Percentiles rank a stretch among this genome's conserved stretches.
phyloP scores from a whole-genome alignment of 805 yeast genomes.

The Nakazawaea pomicola region DNA sequence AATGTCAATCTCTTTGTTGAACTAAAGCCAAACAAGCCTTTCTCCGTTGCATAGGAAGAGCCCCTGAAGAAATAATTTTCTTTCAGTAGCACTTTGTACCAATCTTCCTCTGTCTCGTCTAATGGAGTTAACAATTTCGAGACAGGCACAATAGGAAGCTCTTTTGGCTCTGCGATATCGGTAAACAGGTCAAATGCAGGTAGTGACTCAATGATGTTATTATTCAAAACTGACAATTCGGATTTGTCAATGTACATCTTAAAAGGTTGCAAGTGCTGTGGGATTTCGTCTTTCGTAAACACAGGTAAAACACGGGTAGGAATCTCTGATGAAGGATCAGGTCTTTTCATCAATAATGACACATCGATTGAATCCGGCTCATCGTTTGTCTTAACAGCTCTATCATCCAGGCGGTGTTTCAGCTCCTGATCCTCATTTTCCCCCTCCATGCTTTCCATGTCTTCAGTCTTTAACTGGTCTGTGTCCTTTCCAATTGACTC shows the following conservation, averaged over 20 bases:
- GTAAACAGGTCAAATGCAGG: slow-evolving; percentile 45
- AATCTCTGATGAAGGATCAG: slow-evolving; percentile 30
- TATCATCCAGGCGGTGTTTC: no score
- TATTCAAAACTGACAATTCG: slow-evolving; percentile 40
- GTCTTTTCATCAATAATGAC: slow-evolving; percentile 26
- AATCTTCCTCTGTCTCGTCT: slow-evolving; percentile 55
- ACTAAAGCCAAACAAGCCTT: slow-evolving; percentile 51
- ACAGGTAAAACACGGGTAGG: slow-evolving; percentile 24
- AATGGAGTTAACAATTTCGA: slow-evolving; percentile 61
- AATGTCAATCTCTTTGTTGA: slow-evolving; percentile 52
- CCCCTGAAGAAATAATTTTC: slow-evolving; percentile 32
- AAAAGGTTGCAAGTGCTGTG: slow-evolving; percentile 31
- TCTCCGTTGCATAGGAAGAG: slow-evolving; percentile 39
- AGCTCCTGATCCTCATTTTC: slow-evolving; percentile 8
- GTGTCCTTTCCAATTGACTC: slow-evolving; percentile 15
- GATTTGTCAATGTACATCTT: slow-evolving; percentile 37
- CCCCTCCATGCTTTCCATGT: slow-evolving; percentile 5
- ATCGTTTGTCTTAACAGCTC: no score
- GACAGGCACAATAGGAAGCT: slow-evolving; percentile 44
- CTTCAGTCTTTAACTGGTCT: slow-evolving; percentile 19
- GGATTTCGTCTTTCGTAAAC: slow-evolving; percentile 24
- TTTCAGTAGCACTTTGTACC: slow-evolving; percentile 53
- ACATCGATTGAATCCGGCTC: slow-evolving; percentile 30
- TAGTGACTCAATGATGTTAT: slow-evolving; percentile 40
- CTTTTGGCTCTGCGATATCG: slow-evolving; percentile 21